phyloP scores from a whole-genome alignment of 2,329 filamentous ascomycete species.

The Trichoderma koningii region DNA sequence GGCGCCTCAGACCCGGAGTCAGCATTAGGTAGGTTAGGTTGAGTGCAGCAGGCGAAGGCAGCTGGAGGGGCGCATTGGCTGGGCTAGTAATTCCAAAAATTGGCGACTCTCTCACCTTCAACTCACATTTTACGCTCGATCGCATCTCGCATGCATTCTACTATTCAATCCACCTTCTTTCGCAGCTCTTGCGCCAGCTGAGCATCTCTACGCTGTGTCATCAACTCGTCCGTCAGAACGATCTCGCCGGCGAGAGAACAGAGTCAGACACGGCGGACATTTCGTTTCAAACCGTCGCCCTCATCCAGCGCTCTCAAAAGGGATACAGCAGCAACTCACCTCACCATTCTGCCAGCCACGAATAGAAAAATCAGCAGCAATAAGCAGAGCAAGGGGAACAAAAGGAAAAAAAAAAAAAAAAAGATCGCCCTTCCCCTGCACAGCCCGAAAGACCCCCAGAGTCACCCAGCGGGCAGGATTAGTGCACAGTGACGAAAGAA shows the following conservation, averaged over 20 bases:
- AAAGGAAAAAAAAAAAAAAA: not conserved
- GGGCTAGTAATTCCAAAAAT: not conserved
- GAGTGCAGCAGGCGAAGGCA: not conserved
- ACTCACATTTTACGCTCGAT: constrained; percentile 3
- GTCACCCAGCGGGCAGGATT: constrained; percentile 17
- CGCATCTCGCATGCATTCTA: not conserved
- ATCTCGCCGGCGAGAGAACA: not conserved
- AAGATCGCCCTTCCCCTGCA: constrained; percentile 8
- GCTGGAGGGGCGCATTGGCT: constrained; percentile 6
- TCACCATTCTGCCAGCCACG: too few species aligned
- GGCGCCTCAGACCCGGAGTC: not conserved
- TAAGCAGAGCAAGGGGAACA: too few species aligned
- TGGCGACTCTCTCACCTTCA: not conserved
- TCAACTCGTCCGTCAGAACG: too few species aligned
- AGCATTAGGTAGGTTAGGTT: too few species aligned
- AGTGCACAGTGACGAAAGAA: constrained; percentile 27
- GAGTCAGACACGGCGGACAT: not conserved
- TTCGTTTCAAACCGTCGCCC: not conserved
- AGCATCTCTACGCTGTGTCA: not conserved
- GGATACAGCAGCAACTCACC: not conserved
- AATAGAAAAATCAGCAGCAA: too few species aligned
- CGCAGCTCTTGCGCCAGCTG: constrained; percentile 2
- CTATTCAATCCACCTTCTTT: not conserved
- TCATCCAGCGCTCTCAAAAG: not conserved
- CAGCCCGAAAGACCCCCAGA: constrained; percentile 7